These are phyloP conservation scores for Conticribra weissflogii DNA, from an alignment of 108 stramenopile genomes.

Conservation along the genomic window DNA sequence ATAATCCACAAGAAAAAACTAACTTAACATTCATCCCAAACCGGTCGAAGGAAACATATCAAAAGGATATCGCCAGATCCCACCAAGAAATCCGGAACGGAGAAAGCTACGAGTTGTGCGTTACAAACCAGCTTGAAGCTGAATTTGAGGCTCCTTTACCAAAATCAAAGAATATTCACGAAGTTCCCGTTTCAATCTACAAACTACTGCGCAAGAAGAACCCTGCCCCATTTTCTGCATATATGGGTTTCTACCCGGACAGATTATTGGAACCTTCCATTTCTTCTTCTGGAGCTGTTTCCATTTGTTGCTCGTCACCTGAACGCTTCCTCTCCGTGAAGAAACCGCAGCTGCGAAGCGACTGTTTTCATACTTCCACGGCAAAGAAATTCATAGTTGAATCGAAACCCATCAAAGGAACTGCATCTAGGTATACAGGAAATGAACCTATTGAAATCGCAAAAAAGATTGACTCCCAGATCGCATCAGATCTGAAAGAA, in stretches of 20 bases:
- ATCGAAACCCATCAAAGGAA: slow-evolving; percentile 98
- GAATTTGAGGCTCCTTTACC: slow-evolving; percentile 15
- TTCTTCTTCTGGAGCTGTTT: slow-evolving; percentile 38
- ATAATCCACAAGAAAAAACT: slow-evolving; percentile 1
- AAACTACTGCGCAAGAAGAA: slow-evolving; percentile 75
- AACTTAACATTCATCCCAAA: slow-evolving; percentile 55
- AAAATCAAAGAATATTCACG: slow-evolving; percentile 10
- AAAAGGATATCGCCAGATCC: slow-evolving; percentile 65
- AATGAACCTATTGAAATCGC: slow-evolving; percentile 40
- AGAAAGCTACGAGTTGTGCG: slow-evolving; percentile 93
- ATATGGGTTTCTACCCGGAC: slow-evolving; percentile 50
- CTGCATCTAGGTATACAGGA: slow-evolving; percentile 64
- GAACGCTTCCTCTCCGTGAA: slow-evolving; percentile 91
- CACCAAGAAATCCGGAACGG: slow-evolving; percentile 84
- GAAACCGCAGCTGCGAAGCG: slow-evolving; percentile 9
- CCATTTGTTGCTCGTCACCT: slow-evolving; percentile 94
- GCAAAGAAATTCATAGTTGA: slow-evolving; percentile 64
- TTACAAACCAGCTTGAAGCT: slow-evolving; percentile 87
- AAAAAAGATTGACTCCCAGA: slow-evolving; percentile 54
- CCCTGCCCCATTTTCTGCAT: slow-evolving; percentile 94
- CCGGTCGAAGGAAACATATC: slow-evolving; percentile 59
- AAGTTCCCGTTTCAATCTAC: slow-evolving; percentile 72
- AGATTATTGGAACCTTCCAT: not conserved
- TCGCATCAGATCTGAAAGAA: slow-evolving; percentile 55
- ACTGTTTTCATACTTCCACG: not conserved